Conservation (phyloP, 2,329 filamentous ascomycete species). For the Calonectria fujianensis region DNA sequence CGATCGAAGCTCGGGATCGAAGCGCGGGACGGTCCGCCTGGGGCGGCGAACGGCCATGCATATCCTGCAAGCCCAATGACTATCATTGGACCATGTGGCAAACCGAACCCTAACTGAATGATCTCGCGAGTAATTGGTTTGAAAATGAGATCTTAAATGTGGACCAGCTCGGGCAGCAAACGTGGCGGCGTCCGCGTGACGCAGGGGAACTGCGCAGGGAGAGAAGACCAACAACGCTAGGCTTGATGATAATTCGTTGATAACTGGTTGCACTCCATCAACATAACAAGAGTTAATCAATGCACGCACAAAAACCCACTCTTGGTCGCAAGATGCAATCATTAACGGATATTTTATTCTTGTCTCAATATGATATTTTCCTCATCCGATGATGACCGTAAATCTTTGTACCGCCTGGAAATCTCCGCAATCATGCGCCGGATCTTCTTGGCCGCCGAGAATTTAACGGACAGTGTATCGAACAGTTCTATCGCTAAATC, state of each 20-base stretch:
- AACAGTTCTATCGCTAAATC: constrained; percentile 58
- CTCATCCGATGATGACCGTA: not conserved
- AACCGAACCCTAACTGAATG: not conserved
- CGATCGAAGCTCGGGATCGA: no score
- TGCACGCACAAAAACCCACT: not conserved
- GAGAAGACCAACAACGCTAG: not conserved
- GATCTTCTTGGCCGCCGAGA: constrained; percentile 56
- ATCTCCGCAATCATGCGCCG: constrained; percentile 54
- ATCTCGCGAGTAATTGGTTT: no score
- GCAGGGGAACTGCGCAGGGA: not conserved
- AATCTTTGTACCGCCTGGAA: constrained; percentile 45
- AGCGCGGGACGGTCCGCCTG: not conserved
- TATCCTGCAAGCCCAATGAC: not conserved
- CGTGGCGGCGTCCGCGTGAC: constrained; percentile 1
- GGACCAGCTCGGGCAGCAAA: not conserved
- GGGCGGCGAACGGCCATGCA: not conserved
- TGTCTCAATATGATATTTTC: not conserved
- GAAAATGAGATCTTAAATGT: not conserved
- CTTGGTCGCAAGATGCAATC: not conserved
- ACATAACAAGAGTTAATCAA: not conserved
- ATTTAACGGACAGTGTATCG: constrained; percentile 57
- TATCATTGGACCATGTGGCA: not conserved
- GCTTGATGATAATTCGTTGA: not conserved
- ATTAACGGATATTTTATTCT: not conserved
- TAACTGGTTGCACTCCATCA: not conserved